Evolutionary conservation across 441 rosid genomes (phyloP).

Genomic region (Adansonia grandidieri): DNA sequence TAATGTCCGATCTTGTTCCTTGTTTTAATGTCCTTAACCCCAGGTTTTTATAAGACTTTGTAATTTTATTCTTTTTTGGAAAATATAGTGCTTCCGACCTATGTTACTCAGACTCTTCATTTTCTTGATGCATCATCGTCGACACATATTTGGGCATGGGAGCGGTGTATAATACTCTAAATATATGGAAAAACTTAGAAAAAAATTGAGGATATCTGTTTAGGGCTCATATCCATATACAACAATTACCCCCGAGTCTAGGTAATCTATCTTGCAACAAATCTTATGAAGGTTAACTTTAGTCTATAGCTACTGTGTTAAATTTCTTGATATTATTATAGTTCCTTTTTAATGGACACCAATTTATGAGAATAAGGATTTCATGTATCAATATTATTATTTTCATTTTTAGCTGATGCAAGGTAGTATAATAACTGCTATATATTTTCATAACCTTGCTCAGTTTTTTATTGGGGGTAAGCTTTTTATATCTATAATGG

Average conservation of each 20-base stretch:
- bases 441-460: background rate
- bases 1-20: too few relatives aligned
- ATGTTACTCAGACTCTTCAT: too few relatives aligned
- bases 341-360: background rate
- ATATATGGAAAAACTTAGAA: too few relatives aligned
- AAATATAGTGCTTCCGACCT: background rate
- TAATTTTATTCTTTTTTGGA: background rate
- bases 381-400: background rate
- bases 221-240: too few relatives aligned
- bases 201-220: too few relatives aligned
- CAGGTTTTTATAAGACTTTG: background rate
- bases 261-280: background rate
- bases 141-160: too few relatives aligned
- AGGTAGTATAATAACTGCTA: background rate
- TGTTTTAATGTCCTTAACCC: background rate
- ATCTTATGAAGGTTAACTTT: background rate
- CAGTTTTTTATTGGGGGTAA: background rate
- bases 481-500: background rate
- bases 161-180: too few relatives aligned
- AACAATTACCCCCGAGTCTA: too few relatives aligned
- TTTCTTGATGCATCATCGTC: too few relatives aligned
- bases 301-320: background rate
- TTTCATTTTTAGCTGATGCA: conserved; percentile 3
- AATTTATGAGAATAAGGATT: background rate
- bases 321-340: background rate